Percentiles rank a stretch among this genome's conserved stretches.
These are phyloP conservation scores for Syzygium malaccense DNA, from an alignment of 441 rosid species.

Conservation along the genomic window DNA sequence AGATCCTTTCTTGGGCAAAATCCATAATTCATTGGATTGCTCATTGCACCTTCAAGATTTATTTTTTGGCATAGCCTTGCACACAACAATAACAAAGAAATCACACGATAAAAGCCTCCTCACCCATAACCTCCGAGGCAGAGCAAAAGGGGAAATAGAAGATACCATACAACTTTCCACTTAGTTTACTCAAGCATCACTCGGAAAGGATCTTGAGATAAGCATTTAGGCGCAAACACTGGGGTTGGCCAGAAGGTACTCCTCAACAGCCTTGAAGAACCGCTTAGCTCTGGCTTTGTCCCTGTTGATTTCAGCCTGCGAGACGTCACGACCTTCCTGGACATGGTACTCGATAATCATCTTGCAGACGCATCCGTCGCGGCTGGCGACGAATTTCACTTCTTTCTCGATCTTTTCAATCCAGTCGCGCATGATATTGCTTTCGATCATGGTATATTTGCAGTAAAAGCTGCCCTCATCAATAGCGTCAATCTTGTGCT, in stretches of 20 bases:
- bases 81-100: not conserved
- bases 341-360: not conserved
- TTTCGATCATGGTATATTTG: slow-evolving; percentile 3
- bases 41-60: not conserved
- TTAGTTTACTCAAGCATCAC: not conserved
- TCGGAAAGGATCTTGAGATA: not conserved
- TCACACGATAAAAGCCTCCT: not conserved
- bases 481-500: not conserved
- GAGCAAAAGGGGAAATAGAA: not conserved
- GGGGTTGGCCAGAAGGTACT: not conserved
- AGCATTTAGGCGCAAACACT: not conserved
- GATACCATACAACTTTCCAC: not conserved
- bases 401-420: not conserved
- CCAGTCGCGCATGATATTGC: not conserved
- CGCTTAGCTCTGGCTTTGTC: not conserved
- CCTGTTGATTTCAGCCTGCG: not conserved
- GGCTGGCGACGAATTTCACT: not conserved
- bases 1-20: not conserved
- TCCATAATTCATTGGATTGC: not conserved
- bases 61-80: not conserved
- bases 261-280: not conserved
- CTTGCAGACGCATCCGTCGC: not conserved
- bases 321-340: not conserved
- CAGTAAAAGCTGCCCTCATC: not conserved
- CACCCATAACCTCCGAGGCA: not conserved